Percentiles rank a stretch among this genome's conserved stretches.
These are phyloP conservation scores for Pezizomycotina sp. DNA, from an alignment of 2,329 filamentous ascomycete genomes.

Conservation along the genomic window DNA sequence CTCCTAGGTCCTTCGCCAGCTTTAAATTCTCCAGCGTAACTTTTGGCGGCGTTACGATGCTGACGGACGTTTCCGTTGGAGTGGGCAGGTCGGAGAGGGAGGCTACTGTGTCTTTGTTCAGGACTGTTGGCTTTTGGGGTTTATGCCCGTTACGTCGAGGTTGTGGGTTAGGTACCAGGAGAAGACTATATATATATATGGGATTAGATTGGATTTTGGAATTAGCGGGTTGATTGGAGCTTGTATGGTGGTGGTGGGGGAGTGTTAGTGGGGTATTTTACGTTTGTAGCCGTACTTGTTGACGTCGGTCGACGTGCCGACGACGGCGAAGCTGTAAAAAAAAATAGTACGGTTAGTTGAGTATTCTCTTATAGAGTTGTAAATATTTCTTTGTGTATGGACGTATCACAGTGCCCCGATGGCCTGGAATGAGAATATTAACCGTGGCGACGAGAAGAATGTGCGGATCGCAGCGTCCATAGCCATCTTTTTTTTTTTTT, in stretches of 20 bases:
- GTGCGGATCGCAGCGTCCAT: conserved; percentile 56
- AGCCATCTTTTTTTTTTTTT: too few species aligned
- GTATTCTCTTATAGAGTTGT: too few species aligned
- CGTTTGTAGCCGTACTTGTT: conserved; percentile 80
- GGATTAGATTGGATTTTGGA: conserved; percentile 6
- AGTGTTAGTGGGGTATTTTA: conserved; percentile 31
- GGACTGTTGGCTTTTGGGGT: conserved; percentile 42
- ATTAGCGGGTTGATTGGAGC: conserved; percentile 1
- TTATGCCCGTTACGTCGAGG: conserved; percentile 67
- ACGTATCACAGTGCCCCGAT: too few species aligned
- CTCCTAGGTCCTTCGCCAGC: conserved; percentile 57
- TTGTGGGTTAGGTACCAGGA: conserved; percentile 69
- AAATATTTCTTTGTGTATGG: too few species aligned
- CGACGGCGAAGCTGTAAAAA: conserved; percentile 66
- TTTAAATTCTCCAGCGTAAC: conserved; percentile 58
- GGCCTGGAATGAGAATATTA: too few species aligned
- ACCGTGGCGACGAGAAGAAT: conserved; percentile 44
- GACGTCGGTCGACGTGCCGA: conserved; percentile 71
- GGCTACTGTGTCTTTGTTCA: conserved; percentile 36
- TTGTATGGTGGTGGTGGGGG: not conserved
- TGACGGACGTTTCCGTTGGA: conserved; percentile 49
- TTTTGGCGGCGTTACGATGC: conserved; percentile 70
- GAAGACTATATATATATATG: conserved; percentile 45
- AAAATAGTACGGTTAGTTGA: too few species aligned
- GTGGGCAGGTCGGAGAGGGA: conserved; percentile 32